A percentile compares a stretch with the other conserved stretches of the same genome.
These are phyloP conservation scores for Trichopus zeylanicus DNA, from an alignment of 116 monocot species.

Conservation along the genomic window DNA sequence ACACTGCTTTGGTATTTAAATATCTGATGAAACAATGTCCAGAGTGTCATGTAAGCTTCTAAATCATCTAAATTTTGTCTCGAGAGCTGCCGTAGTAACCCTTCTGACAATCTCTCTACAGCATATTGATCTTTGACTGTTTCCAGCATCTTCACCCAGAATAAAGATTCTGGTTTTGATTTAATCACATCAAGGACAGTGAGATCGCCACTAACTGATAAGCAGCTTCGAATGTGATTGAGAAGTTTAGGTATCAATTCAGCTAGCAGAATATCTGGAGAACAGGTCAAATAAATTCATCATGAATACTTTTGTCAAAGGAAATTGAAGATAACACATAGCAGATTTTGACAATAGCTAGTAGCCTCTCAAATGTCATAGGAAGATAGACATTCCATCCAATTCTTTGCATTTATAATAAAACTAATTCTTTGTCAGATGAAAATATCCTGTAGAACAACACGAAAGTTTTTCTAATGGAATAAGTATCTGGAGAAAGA, in stretches of 20 bases:
- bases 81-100: conserved; percentile 58
- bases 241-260: conserved; percentile 50
- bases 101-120: conserved; percentile 75
- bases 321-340: neutral
- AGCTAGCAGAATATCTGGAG: conserved; percentile 58
- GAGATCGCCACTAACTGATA: conserved; percentile 22
- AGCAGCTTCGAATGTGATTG: conserved; percentile 36
- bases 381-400: too few species aligned
- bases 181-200: conserved; percentile 21
- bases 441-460: neutral
- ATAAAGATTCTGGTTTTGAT: conserved; percentile 37
- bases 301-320: neutral
- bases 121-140: conserved; percentile 71
- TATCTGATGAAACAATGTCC: conserved; percentile 57
- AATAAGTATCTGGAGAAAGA: too few species aligned
- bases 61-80: conserved; percentile 35
- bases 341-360: neutral
- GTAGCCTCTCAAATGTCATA: neutral
- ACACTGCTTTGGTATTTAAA: conserved; percentile 25
- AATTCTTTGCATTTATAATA: too few species aligned
- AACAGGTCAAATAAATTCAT: neutral
- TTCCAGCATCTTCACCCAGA: conserved; percentile 68
- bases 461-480: too few species aligned
- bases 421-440: neutral
- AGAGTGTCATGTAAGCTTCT: conserved; percentile 84